phyloP scores from a whole-genome alignment of 371 early-diverging fungal species.

The Apophysomyces variabilis region DNA sequence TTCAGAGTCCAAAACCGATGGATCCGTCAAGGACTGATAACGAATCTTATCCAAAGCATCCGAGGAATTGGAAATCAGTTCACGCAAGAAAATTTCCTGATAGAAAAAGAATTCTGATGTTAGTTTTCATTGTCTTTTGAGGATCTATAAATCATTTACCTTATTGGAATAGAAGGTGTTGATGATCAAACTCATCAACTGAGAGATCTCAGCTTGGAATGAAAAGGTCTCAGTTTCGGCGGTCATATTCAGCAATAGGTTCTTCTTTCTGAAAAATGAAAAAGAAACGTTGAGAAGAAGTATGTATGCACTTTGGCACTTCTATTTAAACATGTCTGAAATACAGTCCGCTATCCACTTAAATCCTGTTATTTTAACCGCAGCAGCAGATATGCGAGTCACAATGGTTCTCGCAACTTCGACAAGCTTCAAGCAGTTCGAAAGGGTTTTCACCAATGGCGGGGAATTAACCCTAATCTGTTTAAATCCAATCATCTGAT shows the following conservation, averaged over 20 bases:
- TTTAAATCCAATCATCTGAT: too few relatives aligned
- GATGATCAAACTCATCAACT: slow-evolving; percentile 93
- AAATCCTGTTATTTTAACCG: not conserved
- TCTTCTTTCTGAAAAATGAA: slow-evolving; percentile 1
- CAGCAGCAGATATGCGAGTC: slow-evolving; percentile 17
- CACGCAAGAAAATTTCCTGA: slow-evolving; percentile 84
- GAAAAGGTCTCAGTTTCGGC: slow-evolving; percentile 72
- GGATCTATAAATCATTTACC: slow-evolving; percentile 26
- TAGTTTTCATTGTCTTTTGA: not conserved
- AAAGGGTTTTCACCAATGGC: too few relatives aligned
- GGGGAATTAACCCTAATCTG: too few relatives aligned
- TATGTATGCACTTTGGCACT: slow-evolving; percentile 12
- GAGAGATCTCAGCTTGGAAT: slow-evolving; percentile 94
- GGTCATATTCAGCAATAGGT: slow-evolving; percentile 21
- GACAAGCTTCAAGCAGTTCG: not conserved
- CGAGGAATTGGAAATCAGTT: slow-evolving; percentile 85
- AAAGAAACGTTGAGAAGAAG: slow-evolving; percentile 14
- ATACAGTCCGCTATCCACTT: slow-evolving; percentile 5
- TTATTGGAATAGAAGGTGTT: slow-evolving; percentile 61
- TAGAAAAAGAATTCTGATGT: not conserved
- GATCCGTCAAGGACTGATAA: slow-evolving; percentile 60
- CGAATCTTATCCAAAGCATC: slow-evolving; percentile 93
- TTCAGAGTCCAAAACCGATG: slow-evolving; percentile 57
- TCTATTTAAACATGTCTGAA: slow-evolving; percentile 7
- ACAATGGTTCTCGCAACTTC: slow-evolving; percentile 35